Evolutionary conservation across 306 rosid species (phyloP), one percentile per base, ranked within the genome.

Genomic region (Parietaria judaica): DNA sequence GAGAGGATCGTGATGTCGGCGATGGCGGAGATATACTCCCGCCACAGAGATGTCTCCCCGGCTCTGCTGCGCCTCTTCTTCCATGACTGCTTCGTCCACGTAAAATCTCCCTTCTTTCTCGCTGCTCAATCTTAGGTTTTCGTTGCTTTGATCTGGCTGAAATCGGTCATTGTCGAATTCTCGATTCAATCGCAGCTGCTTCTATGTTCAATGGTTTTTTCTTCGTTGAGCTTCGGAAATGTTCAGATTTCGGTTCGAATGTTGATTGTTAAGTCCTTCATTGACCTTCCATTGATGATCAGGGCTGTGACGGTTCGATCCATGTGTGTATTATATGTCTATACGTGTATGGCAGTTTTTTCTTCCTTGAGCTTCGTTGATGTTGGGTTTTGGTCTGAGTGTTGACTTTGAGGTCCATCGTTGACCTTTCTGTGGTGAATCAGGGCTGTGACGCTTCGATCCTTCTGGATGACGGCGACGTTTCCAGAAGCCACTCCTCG

Each of bases 61-160:
- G 80, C 85, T 62, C 80, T 92, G 14, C 83, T 92, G 8, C 89
- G 96, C 50, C 95, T 92, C 58, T 85, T 84, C 77, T 92, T 92
- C 68, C 98, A 88, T 35, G 96, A 88, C 10, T 92, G 98, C 84
- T 88, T 92, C 79, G 78, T 88, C 47, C 71, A 76, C 81, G 97
- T 85, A 56, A 38, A 38, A 2, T 9, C 14, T 7, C 8, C 1
- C 7, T 14, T 48, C 58, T 13, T 60, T 41, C 54, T 31, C 23
- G 55, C 36, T 52, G 23, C 37, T 56, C 11, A 2, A 51, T 4
- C 59, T 5, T 13, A 34, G 36, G 36, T 11, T 36, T 13, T 35
- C 3, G 5, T 52, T 38, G 44, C 44, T 31, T 17, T 16, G 7
- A 38, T n/a, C 13, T 41, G 52, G 14, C 7, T 7, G 4, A 4